phyloP scores from a whole-genome alignment of 257 asterid genomes.

The Nicotiana noctiflora region DNA sequence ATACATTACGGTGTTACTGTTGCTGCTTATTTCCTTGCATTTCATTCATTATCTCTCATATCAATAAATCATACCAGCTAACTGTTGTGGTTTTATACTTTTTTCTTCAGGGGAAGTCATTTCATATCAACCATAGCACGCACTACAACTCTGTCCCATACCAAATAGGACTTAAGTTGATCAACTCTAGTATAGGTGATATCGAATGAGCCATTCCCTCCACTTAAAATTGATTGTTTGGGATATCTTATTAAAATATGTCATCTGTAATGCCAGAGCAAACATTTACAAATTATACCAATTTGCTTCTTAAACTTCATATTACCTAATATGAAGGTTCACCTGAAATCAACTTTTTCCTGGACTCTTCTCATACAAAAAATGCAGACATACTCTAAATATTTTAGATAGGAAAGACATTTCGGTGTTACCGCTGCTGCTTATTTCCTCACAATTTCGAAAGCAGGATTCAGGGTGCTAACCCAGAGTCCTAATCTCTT shows the following conservation, averaged over 20 bases:
- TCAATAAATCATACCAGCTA: neutral
- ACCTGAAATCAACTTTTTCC: neutral
- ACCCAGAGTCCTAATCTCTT: neutral
- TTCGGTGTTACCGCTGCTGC: neutral
- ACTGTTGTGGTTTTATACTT: neutral
- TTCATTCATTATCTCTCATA: neutral
- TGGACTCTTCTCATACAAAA: neutral
- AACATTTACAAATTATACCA: neutral
- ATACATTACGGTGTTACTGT: neutral
- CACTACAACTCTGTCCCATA: conserved; percentile 1
- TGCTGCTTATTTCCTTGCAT: neutral
- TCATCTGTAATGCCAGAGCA: neutral
- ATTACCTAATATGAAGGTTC: neutral
- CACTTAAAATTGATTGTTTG: neutral
- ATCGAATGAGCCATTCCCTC: neutral
- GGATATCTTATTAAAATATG: neutral
- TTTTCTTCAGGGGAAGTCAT: neutral
- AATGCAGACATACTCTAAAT: neutral
- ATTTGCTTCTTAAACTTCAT: neutral
- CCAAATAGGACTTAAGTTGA: neutral
- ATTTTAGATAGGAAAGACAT: neutral
- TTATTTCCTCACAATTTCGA: neutral
- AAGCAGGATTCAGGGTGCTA: neutral
- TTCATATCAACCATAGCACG: neutral
- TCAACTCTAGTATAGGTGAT: neutral